Conservation (phyloP, 441 rosid genomes). For the Brassica balearica region DNA sequence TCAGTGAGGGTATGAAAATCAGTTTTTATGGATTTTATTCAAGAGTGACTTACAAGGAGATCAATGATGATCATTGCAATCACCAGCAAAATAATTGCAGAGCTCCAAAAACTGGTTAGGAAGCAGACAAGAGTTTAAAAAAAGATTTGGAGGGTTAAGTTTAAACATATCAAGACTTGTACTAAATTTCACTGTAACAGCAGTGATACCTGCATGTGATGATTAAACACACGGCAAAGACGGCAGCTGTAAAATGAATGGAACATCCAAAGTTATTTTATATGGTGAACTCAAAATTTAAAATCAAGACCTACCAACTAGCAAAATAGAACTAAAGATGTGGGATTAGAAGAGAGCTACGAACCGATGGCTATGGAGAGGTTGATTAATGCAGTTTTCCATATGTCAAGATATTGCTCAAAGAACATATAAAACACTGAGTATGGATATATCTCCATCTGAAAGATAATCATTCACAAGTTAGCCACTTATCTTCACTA, state of each 20-base stretch:
- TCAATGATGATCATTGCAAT: conserved; percentile 88
- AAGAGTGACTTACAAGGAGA: conserved; percentile 71
- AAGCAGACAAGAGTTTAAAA: conserved; percentile 16
- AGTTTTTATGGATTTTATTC: not conserved
- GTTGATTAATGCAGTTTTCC: conserved; percentile 95
- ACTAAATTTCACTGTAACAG: not conserved
- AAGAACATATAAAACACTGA: conserved; percentile 99
- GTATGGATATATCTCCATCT: conserved; percentile 97
- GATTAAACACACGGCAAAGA: conserved; percentile 82
- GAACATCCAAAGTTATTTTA: conserved; percentile 25
- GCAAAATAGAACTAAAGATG: conserved; percentile 11
- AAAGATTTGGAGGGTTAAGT: not conserved
- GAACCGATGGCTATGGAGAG: conserved; percentile 94
- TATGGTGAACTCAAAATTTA: conserved; percentile 4
- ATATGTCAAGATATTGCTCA: conserved; percentile 97
- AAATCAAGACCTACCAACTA: conserved; percentile 23
- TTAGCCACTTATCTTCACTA: conserved; percentile 6
- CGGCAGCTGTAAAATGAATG: conserved; percentile 71
- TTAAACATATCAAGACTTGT: not conserved
- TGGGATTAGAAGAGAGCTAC: conserved; percentile 46
- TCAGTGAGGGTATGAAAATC: conserved; percentile 18
- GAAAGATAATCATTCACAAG: conserved; percentile 43
- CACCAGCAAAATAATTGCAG: conserved; percentile 88
- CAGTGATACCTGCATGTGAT: conserved; percentile 70
- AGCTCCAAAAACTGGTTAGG: conserved; percentile 82